phyloP scores from a whole-genome alignment of 306 rosid genomes.

The Pachyrhizus erosus region DNA sequence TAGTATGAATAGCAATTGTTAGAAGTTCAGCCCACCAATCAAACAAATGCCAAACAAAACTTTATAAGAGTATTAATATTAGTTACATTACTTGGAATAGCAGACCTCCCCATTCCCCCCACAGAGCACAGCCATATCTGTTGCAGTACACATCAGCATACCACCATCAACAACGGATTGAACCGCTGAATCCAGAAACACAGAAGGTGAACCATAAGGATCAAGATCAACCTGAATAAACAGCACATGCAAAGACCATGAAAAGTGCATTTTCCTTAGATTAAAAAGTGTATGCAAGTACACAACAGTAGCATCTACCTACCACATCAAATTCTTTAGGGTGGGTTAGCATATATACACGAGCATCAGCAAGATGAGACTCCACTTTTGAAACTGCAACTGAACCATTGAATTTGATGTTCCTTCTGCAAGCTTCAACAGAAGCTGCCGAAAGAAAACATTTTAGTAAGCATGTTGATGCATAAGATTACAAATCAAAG shows the following conservation, averaged over 20 bases:
- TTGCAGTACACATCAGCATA: slow-evolving; percentile 96
- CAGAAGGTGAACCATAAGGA: slow-evolving; percentile 97
- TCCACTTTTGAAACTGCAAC: slow-evolving; percentile 87
- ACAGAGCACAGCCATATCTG: slow-evolving; percentile 97
- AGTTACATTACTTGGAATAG: slow-evolving; percentile 98
- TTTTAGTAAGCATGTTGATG: slow-evolving; percentile 16
- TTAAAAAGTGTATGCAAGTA: slow-evolving; percentile 12
- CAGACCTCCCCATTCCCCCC: slow-evolving; percentile 99
- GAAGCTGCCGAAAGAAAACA: slow-evolving; percentile 62
- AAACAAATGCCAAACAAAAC: slow-evolving; percentile 28
- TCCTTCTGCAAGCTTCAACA: slow-evolving; percentile 93
- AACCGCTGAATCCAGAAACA: slow-evolving; percentile 96
- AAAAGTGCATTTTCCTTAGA: slow-evolving; percentile 22
- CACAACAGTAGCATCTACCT: slow-evolving; percentile 44
- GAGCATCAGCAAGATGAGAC: slow-evolving; percentile 95
- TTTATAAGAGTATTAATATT: slow-evolving; percentile 49
- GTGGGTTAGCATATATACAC: slow-evolving; percentile 92
- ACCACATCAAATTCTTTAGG: slow-evolving; percentile 97
- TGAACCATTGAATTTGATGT: slow-evolving; percentile 97
- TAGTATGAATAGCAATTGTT: slow-evolving; percentile 48
- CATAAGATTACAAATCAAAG: slow-evolving; percentile 37
- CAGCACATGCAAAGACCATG: slow-evolving; percentile 4
- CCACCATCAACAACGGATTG: slow-evolving; percentile 99
- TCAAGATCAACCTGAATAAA: slow-evolving; percentile 94
- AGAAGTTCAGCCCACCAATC: slow-evolving; percentile 31